Conservation (phyloP, 2,329 filamentous ascomycete species). For the Colletotrichum siamense region DNA sequence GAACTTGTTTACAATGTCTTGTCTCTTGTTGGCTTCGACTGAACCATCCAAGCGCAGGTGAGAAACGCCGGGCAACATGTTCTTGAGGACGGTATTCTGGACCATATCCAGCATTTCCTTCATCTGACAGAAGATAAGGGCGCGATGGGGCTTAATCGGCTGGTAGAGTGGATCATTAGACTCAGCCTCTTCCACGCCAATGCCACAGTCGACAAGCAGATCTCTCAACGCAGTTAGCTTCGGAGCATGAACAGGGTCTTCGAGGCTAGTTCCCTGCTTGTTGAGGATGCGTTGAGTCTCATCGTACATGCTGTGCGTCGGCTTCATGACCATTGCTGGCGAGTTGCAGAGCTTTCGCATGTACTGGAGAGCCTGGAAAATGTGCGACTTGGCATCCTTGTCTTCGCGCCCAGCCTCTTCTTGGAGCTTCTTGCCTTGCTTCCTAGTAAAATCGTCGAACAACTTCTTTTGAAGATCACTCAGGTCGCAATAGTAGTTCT, state of each 20-base stretch:
- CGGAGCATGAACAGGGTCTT: constrained; percentile 87
- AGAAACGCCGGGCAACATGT: constrained; percentile 89
- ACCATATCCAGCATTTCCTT: constrained; percentile 99
- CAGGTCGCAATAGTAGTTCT: constrained; percentile 99
- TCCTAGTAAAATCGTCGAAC: constrained; percentile 96
- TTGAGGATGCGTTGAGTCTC: constrained; percentile 83
- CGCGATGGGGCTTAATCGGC: constrained; percentile 94
- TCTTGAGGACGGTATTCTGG: constrained; percentile 88
- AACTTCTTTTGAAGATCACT: constrained; percentile 93
- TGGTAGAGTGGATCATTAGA: constrained; percentile 67
- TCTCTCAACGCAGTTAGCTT: constrained; percentile 92
- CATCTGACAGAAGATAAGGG: constrained; percentile 98
- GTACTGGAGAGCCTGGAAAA: constrained; percentile 98
- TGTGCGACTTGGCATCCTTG: constrained; percentile 95
- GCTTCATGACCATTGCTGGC: constrained; percentile 94
- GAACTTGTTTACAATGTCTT: constrained; percentile 98
- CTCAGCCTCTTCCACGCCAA: constrained; percentile 76
- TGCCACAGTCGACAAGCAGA: constrained; percentile 96
- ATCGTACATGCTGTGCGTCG: constrained; percentile 87
- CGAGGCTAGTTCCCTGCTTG: constrained; percentile 79
- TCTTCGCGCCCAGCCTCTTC: constrained; percentile 84
- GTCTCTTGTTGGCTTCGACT: constrained; percentile 90
- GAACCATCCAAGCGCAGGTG: constrained; percentile 93
- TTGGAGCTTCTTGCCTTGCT: constrained; percentile 86
- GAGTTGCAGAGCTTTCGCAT: constrained; percentile 99